Percentiles rank a stretch among this genome's conserved stretches.
Evolutionary conservation across 1,139 yeast genomes (phyloP).

Genomic region (Diutina pseudorugosa): DNA sequence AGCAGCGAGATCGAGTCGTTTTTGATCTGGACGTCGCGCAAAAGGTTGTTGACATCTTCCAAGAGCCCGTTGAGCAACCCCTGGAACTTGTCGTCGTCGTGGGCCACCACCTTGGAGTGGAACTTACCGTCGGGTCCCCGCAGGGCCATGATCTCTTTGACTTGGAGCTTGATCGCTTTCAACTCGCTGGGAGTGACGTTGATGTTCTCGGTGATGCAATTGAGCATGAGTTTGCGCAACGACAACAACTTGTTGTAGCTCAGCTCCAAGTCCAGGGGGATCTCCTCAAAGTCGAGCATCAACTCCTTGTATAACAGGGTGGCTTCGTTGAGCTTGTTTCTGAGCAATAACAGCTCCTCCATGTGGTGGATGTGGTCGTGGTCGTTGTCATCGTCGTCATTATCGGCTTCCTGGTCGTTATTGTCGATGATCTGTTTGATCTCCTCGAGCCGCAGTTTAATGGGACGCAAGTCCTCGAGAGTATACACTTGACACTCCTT

Average conservation of each 20-base stretch:
- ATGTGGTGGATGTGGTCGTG: slow-evolving; percentile 27
- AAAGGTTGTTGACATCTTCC: slow-evolving; percentile 70
- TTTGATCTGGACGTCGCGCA: slow-evolving; percentile 57
- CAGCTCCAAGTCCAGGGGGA: slow-evolving; percentile 42
- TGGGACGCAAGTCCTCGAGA: slow-evolving; percentile 69
- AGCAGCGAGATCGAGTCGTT: slow-evolving; percentile 21
- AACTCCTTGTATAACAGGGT: slow-evolving; percentile 39
- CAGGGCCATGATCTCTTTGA: slow-evolving; percentile 19
- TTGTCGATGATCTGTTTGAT: slow-evolving; percentile 47
- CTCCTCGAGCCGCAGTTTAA: slow-evolving; percentile 56
- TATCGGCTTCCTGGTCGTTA: slow-evolving; percentile 11
- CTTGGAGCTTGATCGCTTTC: slow-evolving; percentile 13
- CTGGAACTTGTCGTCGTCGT: slow-evolving; percentile 25
- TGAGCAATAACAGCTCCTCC: slow-evolving; percentile 46
- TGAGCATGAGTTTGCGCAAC: slow-evolving; percentile 23
- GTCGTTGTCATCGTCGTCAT: slow-evolving; percentile 11
- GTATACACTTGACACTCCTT: slow-evolving; percentile 75
- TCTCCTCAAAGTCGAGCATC: slow-evolving; percentile 39
- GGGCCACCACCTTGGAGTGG: slow-evolving; percentile 13
- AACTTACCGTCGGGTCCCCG: slow-evolving; percentile 27
- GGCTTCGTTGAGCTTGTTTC: slow-evolving; percentile 49
- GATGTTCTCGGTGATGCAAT: slow-evolving; percentile 15
- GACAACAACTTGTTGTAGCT: slow-evolving; percentile 36
- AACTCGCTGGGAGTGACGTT: slow-evolving; percentile 9
- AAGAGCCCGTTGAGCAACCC: slow-evolving; percentile 58